Percentiles rank a stretch among this genome's conserved stretches.
Evolutionary conservation across 192 early-diverging fungal genomes (phyloP).

Genomic region (Coemansia furcata): DNA sequence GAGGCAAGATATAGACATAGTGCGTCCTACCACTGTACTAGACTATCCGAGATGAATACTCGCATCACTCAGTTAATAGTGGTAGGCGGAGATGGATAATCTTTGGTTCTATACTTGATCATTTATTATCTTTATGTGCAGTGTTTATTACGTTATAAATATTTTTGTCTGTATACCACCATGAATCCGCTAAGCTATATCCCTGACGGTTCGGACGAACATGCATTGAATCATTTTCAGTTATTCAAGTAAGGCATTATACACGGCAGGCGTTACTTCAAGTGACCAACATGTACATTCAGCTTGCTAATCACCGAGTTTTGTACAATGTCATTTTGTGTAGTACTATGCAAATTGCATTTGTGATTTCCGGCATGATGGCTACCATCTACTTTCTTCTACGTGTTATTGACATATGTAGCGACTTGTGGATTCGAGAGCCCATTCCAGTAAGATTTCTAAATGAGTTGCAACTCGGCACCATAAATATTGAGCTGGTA

Average conservation of each 20-base stretch:
- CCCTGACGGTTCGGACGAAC: conserved; percentile 14
- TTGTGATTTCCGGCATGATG: conserved; percentile 21
- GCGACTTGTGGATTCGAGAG: conserved; percentile 43
- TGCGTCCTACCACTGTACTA: background rate
- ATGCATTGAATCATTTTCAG: conserved; percentile 23
- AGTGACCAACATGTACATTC: too few relatives aligned
- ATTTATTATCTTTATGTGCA: background rate
- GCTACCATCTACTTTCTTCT: conserved; percentile 35
- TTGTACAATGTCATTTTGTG: background rate
- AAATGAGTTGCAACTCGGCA: background rate
- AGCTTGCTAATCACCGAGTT: background rate
- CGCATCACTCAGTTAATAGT: background rate
- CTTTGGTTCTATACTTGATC: background rate
- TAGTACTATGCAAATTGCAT: conserved; percentile 48
- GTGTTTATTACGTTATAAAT: background rate
- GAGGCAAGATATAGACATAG: background rate
- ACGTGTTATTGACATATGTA: conserved; percentile 29
- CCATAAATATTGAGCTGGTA: background rate
- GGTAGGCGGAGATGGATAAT: background rate
- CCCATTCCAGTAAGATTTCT: conserved; percentile 28
- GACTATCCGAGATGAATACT: background rate
- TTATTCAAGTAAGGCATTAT: conserved; percentile 33
- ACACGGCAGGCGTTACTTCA: too few relatives aligned
- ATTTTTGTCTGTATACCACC: background rate
- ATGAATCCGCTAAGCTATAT: conserved; percentile 33